Evolutionary conservation across 805 yeast species (phyloP).

Genomic region (Lachancea quebecensis): DNA sequence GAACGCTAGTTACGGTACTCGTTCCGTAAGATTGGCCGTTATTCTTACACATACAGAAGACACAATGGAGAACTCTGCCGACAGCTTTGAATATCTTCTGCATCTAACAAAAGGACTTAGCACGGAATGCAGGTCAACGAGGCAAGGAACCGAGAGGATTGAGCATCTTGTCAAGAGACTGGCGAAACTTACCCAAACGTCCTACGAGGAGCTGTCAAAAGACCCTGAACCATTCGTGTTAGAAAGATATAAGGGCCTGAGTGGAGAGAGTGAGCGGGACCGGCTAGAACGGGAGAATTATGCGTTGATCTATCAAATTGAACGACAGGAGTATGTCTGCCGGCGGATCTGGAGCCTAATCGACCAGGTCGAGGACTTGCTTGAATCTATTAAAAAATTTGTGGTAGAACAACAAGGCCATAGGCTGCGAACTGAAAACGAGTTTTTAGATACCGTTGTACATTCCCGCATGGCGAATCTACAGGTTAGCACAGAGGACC

Average conservation of each 20-base stretch:
- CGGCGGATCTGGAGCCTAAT: constrained; percentile 21
- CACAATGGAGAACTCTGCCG: constrained; percentile 14
- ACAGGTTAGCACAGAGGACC: constrained; percentile 8
- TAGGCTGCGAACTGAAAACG: constrained; percentile 16
- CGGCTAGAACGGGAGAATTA: constrained; percentile 23
- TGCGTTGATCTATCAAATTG: constrained; percentile 23
- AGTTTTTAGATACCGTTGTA: constrained; percentile 19
- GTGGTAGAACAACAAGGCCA: constrained; percentile 24
- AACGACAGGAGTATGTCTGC: constrained; percentile 26
- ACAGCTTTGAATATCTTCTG: constrained; percentile 26
- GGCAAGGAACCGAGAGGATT: constrained; percentile 27
- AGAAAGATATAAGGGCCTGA: constrained; percentile 9
- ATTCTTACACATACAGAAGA: too few species aligned
- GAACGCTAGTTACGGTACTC: too few species aligned
- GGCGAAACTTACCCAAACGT: constrained; percentile 26
- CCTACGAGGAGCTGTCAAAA: constrained; percentile 17
- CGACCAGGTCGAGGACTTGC: constrained; percentile 24
- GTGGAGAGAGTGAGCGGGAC: constrained; percentile 14
- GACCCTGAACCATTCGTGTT: constrained; percentile 13
- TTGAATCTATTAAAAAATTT: constrained; percentile 25
- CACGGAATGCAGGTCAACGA: constrained; percentile 19
- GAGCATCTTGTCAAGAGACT: constrained; percentile 20
- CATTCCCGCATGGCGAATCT: constrained; percentile 13
- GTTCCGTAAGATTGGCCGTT: too few species aligned
- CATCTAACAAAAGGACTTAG: constrained; percentile 22